Evolutionary conservation across 768 basidiomycete genomes (phyloP), one percentile per base, ranked within the genome.

Genomic region (Lanmaoa pseudosensibilis): DNA sequence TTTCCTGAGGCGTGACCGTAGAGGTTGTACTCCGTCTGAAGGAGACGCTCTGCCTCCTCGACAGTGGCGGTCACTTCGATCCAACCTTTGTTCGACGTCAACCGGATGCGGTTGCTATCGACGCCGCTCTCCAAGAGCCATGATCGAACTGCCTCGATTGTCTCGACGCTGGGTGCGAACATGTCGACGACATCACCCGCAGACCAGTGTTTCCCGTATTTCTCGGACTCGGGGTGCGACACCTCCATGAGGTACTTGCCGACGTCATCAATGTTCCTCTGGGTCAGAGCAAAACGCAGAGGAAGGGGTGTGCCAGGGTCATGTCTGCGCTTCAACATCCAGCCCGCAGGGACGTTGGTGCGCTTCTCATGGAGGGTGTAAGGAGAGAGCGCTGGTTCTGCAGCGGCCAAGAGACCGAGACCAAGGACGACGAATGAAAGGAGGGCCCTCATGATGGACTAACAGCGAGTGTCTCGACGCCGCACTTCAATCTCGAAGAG

Each of bases 331-430:
- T 71, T 61, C 40, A 72, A 64, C 1, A 65, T 56, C 80, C 81
- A 82, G 3, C 66, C 66, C 7, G 50, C 11, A 10, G 77, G 77
- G 12, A 71, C 65, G 19, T 44, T 57, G 10, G 65, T 67, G 51
- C 77, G 77, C 52, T 67, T 74, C 61, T 79, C 78, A 52, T 79
- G 77, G 30, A 77, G 56, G 56, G 67, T 64, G 56, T 72, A 65
- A 41, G 57, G 59, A 9, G 64, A 67, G 57, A 57, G 47, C 9
- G 50, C 54, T 11, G 68, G 52, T 19, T 41, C 52, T 2, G 64
- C 65, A 11, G 67, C 52, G 21, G 61, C 40, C 32, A 65, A 32
- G 32, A 65, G 53, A 45, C 59, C 67, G 25, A 66, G 51, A 46
- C 58, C 43, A 32, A 67, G 54, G 18, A 58, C 10, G 47, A 66